A percentile compares a stretch with the other conserved stretches of the same genome.
Conservation (phyloP, 2,329 filamentous ascomycete genomes). For the Hyphodiscus sp. region DNA sequence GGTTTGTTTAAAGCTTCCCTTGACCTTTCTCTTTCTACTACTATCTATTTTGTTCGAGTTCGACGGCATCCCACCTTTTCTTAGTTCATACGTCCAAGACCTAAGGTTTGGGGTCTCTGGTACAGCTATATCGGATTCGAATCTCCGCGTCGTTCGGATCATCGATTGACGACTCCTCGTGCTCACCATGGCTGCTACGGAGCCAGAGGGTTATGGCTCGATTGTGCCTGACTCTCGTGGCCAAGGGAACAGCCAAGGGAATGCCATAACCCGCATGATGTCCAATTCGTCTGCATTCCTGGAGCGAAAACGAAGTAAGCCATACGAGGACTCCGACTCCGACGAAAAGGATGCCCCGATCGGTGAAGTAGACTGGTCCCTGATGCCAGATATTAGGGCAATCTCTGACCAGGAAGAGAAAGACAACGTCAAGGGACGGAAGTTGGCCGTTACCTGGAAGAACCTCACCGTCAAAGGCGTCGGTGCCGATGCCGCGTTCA, state of each 20-base stretch:
- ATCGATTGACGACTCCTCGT: not conserved
- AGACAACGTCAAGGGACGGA: slow-evolving; percentile 27
- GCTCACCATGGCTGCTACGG: not conserved
- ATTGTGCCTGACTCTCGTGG: not conserved
- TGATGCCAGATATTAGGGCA: slow-evolving; percentile 26
- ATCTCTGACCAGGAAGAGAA: slow-evolving; percentile 19
- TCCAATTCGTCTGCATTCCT: slow-evolving; percentile 15
- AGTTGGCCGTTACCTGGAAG: slow-evolving; percentile 27
- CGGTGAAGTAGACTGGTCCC: slow-evolving; percentile 20
- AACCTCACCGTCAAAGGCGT: slow-evolving; percentile 27
- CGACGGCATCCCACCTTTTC: not conserved
- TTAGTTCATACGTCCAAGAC: not conserved
- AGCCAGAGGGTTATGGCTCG: slow-evolving; percentile 1
- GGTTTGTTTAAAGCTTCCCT: not conserved
- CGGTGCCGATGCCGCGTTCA: slow-evolving; percentile 26
- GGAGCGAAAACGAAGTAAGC: slow-evolving; percentile 5
- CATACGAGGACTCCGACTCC: slow-evolving; percentile 18
- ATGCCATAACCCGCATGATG: slow-evolving; percentile 9
- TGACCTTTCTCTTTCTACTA: not conserved
- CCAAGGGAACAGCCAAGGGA: not conserved
- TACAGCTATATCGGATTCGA: not conserved
- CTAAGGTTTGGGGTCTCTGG: not conserved
- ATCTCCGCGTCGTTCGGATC: not conserved
- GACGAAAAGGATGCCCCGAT: slow-evolving; percentile 14
- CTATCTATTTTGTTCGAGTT: too few relatives aligned